phyloP scores from a whole-genome alignment of 208 protist genomes.

The Trypanosoma lewisi region DNA sequence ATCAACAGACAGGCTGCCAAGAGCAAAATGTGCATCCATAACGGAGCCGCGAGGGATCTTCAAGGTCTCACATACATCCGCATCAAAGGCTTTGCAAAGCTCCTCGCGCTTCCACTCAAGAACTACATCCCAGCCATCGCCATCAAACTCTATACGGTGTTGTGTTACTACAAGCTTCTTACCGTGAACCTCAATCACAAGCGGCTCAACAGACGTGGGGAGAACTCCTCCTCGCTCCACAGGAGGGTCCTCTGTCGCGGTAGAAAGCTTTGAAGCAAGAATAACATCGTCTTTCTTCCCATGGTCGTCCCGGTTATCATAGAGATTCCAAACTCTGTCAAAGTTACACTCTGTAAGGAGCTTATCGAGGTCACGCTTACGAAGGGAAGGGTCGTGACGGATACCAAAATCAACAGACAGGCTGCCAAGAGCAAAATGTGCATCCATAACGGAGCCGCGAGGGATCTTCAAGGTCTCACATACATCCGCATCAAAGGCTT shows the following conservation, averaged over 20 bases:
- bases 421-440: slow-evolving; percentile 25
- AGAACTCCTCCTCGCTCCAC: too few relatives aligned
- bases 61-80: slow-evolving; percentile 33
- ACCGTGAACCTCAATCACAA: neutral
- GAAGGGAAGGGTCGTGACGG: slow-evolving; percentile 23
- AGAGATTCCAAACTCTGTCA: slow-evolving; percentile 29
- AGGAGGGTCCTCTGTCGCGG: too few relatives aligned
- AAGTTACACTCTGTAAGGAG: slow-evolving; percentile 22
- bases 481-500: slow-evolving; percentile 36
- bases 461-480: slow-evolving; percentile 27
- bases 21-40: slow-evolving; percentile 14
- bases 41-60: slow-evolving; percentile 21
- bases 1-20: slow-evolving; percentile 25
- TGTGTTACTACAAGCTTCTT: slow-evolving; percentile 25
- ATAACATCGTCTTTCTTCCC: too few relatives aligned
- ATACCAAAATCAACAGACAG: slow-evolving; percentile 27
- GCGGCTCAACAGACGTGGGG: too few relatives aligned
- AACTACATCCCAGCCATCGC: slow-evolving; percentile 38
- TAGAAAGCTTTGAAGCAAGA: too few relatives aligned
- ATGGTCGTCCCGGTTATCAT: too few relatives aligned
- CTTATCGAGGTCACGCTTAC: slow-evolving; percentile 20
- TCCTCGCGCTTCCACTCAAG: slow-evolving; percentile 20
- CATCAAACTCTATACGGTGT: slow-evolving; percentile 43
- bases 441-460: slow-evolving; percentile 13
- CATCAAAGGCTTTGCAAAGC: slow-evolving; percentile 30